Percentiles rank a stretch among this genome's conserved stretches.
Conservation (phyloP, 139 green algal species). For the Astrephomene gubernaculifera region DNA sequence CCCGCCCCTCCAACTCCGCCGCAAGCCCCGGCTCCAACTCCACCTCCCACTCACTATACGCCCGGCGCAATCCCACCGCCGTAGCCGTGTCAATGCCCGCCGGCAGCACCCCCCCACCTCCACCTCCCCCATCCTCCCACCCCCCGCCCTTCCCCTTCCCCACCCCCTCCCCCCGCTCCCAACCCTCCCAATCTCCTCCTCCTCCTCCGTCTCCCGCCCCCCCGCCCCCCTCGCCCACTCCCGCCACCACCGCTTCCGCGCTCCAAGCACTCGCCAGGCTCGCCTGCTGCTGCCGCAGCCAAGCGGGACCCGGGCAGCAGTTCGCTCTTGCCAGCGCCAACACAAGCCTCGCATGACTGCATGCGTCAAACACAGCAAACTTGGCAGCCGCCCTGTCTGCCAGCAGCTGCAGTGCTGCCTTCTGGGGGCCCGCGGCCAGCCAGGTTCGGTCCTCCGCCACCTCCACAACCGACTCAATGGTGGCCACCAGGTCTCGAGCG, state of each 20-base stretch:
- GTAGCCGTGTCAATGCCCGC: conserved; percentile 34
- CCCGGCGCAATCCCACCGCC: conserved; percentile 9
- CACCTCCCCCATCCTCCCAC: too few species aligned
- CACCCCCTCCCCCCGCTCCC: too few species aligned
- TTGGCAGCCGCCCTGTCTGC: conserved; percentile 42
- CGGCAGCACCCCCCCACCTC: background rate
- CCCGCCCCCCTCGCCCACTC: too few species aligned
- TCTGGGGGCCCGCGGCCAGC: conserved; percentile 11
- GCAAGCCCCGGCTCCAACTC: conserved; percentile 38
- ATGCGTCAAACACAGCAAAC: conserved; percentile 41
- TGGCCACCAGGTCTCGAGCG: conserved; percentile 45
- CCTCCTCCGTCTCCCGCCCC: too few species aligned
- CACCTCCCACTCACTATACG: conserved; percentile 39
- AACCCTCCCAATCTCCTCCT: too few species aligned
- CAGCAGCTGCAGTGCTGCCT: conserved; percentile 13
- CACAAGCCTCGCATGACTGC: conserved; percentile 46
- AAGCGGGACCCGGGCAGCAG: conserved; percentile 38
- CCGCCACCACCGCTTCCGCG: too few species aligned
- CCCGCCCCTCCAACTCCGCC: conserved; percentile 33
- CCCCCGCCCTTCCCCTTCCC: background rate
- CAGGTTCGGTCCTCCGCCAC: conserved; percentile 37
- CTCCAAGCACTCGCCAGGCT: conserved; percentile 24
- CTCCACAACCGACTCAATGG: conserved; percentile 41
- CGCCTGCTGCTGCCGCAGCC: conserved; percentile 36
- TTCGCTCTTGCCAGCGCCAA: conserved; percentile 49